Base-by-base conservation (phyloP, 2,329 filamentous ascomycete species). In the Ceratocystis alfenasii region DNA sequence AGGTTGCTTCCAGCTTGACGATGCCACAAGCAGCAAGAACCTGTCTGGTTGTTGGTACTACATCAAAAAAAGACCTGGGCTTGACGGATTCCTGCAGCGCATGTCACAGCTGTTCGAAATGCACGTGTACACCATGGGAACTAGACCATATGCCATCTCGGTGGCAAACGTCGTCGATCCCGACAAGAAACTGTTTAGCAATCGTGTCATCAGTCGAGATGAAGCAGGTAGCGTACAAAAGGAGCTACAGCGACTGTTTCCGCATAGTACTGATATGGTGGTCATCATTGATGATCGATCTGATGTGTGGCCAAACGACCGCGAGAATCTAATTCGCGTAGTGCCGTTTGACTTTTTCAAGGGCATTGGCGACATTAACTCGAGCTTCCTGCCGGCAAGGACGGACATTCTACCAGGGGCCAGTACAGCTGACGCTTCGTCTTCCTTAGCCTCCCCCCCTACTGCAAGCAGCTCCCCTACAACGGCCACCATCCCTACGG, bases 111-210 rank as follows among this genome's bases (percentile, higher is more conserved):
- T 94, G 71, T 99, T 94, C 76, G 94, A 99, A 77, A 80, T 97
- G 72, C 94, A 99, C 74, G 93, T 99, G 69, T 99, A 99, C 78
- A 99, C 94, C 55, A 99, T 99, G 94, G 94, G 93, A 66, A 99
- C 94, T 25, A 85, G 94, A 69, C 90, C 93, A n/a, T 99, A 99
- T 73, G 94, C 94, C 8, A 82, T 92, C 70, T 88, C 90, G 68
- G 95, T 99, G 71, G 91, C 91, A 46, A 87, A 88, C 70, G 93
- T 99, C 69, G 89, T 99, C 69, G 94, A 99, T 72, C 93, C 93
- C 0, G 86, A 93, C 44, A 84, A 87, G 69, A 92, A 87, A 73
- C 84, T 96, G 8, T 99, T 99, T 74, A 93, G 89, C 48, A 92
- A 96, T 75, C 86, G 94, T 65, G 92, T 99, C 71, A 88, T 99